phyloP scores from a whole-genome alignment of 768 basidiomycete genomes.

The Psilocybe sp. region DNA sequence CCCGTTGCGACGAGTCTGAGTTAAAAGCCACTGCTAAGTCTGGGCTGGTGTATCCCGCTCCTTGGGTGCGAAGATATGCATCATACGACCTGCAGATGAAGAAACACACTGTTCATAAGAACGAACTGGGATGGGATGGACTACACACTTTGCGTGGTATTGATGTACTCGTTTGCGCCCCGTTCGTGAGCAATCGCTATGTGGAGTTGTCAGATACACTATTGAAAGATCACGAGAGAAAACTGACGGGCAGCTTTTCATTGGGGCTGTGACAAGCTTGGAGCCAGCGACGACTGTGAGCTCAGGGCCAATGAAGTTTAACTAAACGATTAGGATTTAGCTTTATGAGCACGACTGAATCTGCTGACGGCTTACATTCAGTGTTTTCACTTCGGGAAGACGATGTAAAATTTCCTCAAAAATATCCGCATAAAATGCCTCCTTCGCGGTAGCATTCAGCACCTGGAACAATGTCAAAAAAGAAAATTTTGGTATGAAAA shows the following conservation, averaged over 20 bases:
- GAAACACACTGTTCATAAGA: too few relatives aligned
- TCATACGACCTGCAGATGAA: conserved; percentile 28
- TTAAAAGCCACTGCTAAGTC: conserved; percentile 9
- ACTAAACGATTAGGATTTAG: conserved; percentile 8
- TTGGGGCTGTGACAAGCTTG: conserved; percentile 9
- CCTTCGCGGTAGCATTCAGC: conserved; percentile 22
- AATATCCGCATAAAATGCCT: conserved; percentile 13
- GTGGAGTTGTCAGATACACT: not conserved
- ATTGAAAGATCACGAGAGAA: not conserved
- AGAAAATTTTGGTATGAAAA: not conserved
- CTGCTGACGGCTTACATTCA: conserved; percentile 18
- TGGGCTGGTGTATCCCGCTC: not conserved
- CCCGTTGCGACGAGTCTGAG: not conserved
- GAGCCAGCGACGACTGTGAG: conserved; percentile 8
- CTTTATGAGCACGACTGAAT: not conserved
- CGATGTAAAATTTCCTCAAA: conserved; percentile 37
- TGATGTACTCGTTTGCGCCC: conserved; percentile 23
- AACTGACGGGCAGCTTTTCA: conserved; percentile 31
- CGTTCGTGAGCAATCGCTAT: conserved; percentile 22
- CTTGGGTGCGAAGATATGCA: not conserved
- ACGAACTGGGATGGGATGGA: too few relatives aligned
- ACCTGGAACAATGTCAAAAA: conserved; percentile 14
- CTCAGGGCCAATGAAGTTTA: conserved; percentile 24
- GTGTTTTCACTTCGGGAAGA: conserved; percentile 23
- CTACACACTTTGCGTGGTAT: conserved; percentile 22